Evolutionary conservation across 2,329 filamentous ascomycete genomes (phyloP).

Genomic region (Botrytis aclada): DNA sequence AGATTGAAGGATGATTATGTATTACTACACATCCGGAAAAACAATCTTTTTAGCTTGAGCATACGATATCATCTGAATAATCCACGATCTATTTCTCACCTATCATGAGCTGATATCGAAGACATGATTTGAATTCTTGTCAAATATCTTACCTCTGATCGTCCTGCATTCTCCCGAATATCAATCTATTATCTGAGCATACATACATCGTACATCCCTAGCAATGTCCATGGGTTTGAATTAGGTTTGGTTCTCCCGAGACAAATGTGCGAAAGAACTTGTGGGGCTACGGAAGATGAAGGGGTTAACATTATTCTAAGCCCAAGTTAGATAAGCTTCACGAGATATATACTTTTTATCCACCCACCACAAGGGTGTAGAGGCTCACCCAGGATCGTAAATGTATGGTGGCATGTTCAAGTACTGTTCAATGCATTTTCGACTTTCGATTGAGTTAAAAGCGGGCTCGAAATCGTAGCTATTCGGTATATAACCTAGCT

Average conservation of each 20-base stretch:
- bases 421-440: constrained; percentile 13
- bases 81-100: constrained; percentile 6
- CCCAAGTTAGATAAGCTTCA: constrained; percentile 7
- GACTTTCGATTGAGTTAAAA: constrained; percentile 1
- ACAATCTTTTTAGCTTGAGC: constrained; percentile 3
- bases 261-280: constrained; percentile 9
- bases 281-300: constrained; percentile 15
- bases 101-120: neutral
- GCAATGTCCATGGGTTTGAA: neutral
- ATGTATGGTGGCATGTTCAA: constrained; percentile 16
- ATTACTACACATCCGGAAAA: constrained; percentile 13
- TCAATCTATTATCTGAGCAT: neutral
- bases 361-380: neutral
- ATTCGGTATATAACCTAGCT: neutral
- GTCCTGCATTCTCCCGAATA: neutral
- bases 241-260: constrained; percentile 7
- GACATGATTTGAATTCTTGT: neutral
- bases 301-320: neutral
- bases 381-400: constrained; percentile 9
- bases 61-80: neutral
- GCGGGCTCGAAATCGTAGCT: constrained; percentile 13
- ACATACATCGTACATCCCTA: neutral
- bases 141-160: neutral
- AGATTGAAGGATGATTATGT: constrained; percentile 17
- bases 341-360: neutral